phyloP scores from a whole-genome alignment of 1,284 basidiomycete species.

The Marasmius tenuissimus region DNA sequence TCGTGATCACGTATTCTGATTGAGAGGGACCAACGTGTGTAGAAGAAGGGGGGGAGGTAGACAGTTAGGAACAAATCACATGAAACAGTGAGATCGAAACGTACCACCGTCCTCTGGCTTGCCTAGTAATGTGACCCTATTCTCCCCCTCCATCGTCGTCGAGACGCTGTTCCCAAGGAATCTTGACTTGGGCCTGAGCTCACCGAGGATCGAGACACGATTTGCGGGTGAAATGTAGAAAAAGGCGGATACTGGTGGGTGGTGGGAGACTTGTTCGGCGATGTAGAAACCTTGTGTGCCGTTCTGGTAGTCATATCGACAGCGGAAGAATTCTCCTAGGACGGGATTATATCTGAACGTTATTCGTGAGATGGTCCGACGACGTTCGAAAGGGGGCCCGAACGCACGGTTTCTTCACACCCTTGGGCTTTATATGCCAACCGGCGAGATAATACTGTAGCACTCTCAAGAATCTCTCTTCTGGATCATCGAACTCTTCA shows the following conservation, averaged over 20 bases:
- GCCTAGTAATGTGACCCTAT: slow-evolving; percentile 80
- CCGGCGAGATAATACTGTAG: slow-evolving; percentile 97
- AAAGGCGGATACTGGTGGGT: slow-evolving; percentile 95
- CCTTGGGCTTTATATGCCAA: slow-evolving; percentile 99
- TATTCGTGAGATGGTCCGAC: slow-evolving; percentile 8
- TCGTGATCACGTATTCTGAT: slow-evolving; percentile 81
- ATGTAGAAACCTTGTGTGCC: slow-evolving; percentile 95
- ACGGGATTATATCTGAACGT: slow-evolving; percentile 89
- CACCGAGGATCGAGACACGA: slow-evolving; percentile 81
- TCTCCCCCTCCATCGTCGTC: slow-evolving; percentile 96
- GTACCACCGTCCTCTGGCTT: slow-evolving; percentile 83
- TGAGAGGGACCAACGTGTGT: neutral
- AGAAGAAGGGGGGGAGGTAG: neutral
- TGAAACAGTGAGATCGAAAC: slow-evolving; percentile 21
- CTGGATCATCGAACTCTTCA: slow-evolving; percentile 73
- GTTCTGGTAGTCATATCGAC: slow-evolving; percentile 91
- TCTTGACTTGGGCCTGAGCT: slow-evolving; percentile 92
- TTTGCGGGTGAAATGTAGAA: slow-evolving; percentile 97
- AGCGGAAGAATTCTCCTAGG: slow-evolving; percentile 97
- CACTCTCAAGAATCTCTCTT: slow-evolving; percentile 91
- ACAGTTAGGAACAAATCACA: slow-evolving; percentile 6
- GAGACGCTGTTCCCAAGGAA: slow-evolving; percentile 97
- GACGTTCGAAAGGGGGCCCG: slow-evolving; percentile 1
- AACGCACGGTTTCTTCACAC: slow-evolving; percentile 96
- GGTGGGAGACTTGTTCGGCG: slow-evolving; percentile 96